These are phyloP conservation scores for Retiboletus flavoniger DNA, from an alignment of 1,284 basidiomycete genomes.

Conservation along the genomic window DNA sequence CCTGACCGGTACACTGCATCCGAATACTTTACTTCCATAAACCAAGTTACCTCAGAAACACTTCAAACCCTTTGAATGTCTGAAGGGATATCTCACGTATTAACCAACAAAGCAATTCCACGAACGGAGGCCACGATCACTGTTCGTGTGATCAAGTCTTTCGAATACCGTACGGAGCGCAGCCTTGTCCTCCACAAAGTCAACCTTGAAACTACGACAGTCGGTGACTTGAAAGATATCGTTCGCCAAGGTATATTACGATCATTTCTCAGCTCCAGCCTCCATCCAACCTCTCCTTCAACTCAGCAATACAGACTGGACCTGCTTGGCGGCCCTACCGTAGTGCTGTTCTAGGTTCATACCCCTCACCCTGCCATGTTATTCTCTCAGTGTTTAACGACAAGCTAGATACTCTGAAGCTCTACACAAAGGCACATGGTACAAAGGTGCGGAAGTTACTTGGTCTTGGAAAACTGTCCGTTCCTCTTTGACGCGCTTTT, in stretches of 20 bases:
- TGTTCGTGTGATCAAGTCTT: slow-evolving; percentile 93
- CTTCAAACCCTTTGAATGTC: slow-evolving; percentile 29
- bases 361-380: background rate
- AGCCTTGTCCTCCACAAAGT: slow-evolving; percentile 82
- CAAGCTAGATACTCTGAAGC: slow-evolving; percentile 82
- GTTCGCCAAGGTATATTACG: slow-evolving; percentile 56
- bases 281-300: slow-evolving; percentile 13
- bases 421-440: slow-evolving; percentile 94
- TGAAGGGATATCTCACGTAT: slow-evolving; percentile 49
- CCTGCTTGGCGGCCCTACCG: slow-evolving; percentile 87
- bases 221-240: slow-evolving; percentile 72
- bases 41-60: slow-evolving; percentile 13
- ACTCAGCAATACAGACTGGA: slow-evolving; percentile 65
- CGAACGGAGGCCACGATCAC: slow-evolving; percentile 79
- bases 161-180: slow-evolving; percentile 89
- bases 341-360: slow-evolving; percentile 63
- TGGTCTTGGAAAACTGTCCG: background rate
- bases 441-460: slow-evolving; percentile 62
- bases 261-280: background rate
- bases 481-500: background rate
- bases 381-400: slow-evolving; percentile 2
- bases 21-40: background rate
- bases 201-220: slow-evolving; percentile 77
- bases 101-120: slow-evolving; percentile 68
- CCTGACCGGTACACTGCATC: no score